These are phyloP conservation scores for Thelonectria discophora DNA, from an alignment of 2,329 filamentous ascomycete species.

Conservation along the genomic window DNA sequence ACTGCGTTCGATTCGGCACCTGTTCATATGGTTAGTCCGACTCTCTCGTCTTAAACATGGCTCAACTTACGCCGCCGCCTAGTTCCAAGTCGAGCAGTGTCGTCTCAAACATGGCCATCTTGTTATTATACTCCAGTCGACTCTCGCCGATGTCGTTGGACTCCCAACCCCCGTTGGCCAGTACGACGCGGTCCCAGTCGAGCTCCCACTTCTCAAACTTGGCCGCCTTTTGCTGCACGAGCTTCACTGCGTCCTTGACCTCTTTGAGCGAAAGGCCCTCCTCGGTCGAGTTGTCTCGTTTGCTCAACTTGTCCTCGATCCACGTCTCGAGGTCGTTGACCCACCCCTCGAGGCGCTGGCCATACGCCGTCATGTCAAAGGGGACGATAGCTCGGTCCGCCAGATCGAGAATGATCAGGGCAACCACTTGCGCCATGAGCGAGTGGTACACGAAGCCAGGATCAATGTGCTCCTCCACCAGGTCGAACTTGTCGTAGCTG, in stretches of 20 bases:
- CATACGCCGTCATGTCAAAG: constrained; percentile 81
- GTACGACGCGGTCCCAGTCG: constrained; percentile 77
- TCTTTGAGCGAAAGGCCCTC: constrained; percentile 44
- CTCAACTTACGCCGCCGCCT: constrained; percentile 76
- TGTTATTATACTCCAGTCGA: constrained; percentile 79
- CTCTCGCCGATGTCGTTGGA: constrained; percentile 71
- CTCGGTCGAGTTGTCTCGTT: constrained; percentile 37
- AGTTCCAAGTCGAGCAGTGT: constrained; percentile 79
- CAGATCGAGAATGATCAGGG: constrained; percentile 84
- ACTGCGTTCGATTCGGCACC: constrained; percentile 89
- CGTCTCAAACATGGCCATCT: constrained; percentile 83
- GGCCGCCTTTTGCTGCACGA: constrained; percentile 60
- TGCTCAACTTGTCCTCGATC: constrained; percentile 59
- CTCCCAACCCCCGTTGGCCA: constrained; percentile 79
- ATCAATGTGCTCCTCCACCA: constrained; percentile 83
- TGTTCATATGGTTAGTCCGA: constrained; percentile 46
- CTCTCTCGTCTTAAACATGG: neutral
- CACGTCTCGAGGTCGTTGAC: constrained; percentile 73
- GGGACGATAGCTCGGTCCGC: constrained; percentile 83
- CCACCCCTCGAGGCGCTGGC: constrained; percentile 69
- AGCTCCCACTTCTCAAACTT: constrained; percentile 80
- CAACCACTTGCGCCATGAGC: constrained; percentile 80
- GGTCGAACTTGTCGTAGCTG: constrained; percentile 89
- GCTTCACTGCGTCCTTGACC: constrained; percentile 64
- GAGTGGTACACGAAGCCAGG: constrained; percentile 84